These are phyloP conservation scores for Microcyclosporella mali DNA, from an alignment of 2,329 filamentous ascomycete species.

Conservation along the genomic window DNA sequence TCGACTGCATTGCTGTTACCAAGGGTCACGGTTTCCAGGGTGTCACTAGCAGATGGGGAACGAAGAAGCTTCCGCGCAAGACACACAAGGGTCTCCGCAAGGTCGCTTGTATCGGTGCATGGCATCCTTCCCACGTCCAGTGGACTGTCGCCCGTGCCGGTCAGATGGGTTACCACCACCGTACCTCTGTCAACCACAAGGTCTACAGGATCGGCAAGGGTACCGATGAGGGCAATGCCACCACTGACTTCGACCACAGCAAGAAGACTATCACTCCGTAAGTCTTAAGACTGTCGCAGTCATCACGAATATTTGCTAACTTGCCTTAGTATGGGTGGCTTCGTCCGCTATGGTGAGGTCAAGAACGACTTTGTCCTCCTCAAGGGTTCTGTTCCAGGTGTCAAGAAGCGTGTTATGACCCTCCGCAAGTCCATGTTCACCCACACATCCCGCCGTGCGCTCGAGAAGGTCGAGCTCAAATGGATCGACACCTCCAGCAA, in stretches of 20 bases:
- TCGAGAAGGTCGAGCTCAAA: conserved; percentile 99
- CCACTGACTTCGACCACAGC: conserved; percentile 91
- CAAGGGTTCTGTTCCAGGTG: conserved; percentile 95
- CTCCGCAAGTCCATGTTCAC: conserved; percentile 98
- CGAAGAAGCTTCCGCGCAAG: conserved; percentile 99
- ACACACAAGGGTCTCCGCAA: conserved; percentile 99
- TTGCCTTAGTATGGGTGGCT: conserved; percentile 77
- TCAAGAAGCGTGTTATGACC: conserved; percentile 99
- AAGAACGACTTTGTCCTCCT: conserved; percentile 98
- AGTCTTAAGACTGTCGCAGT: conserved; percentile 49
- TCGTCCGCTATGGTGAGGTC: conserved; percentile 98
- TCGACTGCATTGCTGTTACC: conserved; percentile 98
- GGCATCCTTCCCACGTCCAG: conserved; percentile 99
- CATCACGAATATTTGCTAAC: conserved; percentile 30
- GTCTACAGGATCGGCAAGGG: conserved; percentile 97
- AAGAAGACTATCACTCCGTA: conserved; percentile 99
- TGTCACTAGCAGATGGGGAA: conserved; percentile 97
- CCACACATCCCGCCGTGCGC: conserved; percentile 88
- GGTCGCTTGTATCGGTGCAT: conserved; percentile 99
- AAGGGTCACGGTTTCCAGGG: conserved; percentile 98
- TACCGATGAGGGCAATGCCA: conserved; percentile 81
- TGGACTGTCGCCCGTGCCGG: conserved; percentile 99
- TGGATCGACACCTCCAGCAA: conserved; percentile 99
- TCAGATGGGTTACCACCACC: conserved; percentile 99
- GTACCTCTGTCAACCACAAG: conserved; percentile 99